Evolutionary conservation across 352 stramenopile species (phyloP).

Genomic region (Phytophthora syringae): DNA sequence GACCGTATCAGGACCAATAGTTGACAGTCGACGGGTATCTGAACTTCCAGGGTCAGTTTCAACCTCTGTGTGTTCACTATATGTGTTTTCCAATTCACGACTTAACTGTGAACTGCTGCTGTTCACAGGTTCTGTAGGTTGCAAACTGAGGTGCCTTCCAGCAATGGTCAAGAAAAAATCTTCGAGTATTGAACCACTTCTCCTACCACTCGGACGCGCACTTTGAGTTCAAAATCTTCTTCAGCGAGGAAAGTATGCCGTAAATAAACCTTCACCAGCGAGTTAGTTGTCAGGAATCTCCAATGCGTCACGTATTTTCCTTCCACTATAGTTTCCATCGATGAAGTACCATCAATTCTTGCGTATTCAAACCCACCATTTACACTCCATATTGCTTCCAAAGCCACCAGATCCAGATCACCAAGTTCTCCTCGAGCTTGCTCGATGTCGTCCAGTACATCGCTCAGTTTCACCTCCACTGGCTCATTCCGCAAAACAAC

Average conservation of each 20-base stretch:
- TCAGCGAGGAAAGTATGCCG: constrained; percentile 10
- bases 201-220: constrained; percentile 7
- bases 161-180: background rate
- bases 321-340: constrained; percentile 2
- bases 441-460: constrained; percentile 24
- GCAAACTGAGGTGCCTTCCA: background rate
- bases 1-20: background rate
- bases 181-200: constrained; percentile 14
- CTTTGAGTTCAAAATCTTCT: constrained; percentile 15
- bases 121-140: background rate
- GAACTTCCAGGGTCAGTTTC: background rate
- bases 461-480: constrained; percentile 16
- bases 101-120: background rate
- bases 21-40: constrained; percentile 1
- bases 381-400: constrained; percentile 24
- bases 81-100: background rate
- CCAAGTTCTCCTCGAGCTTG: background rate
- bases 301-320: constrained; percentile 21
- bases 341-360: constrained; percentile 23
- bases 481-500: constrained; percentile 1
- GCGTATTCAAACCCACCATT: constrained; percentile 18
- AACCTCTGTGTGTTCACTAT: background rate
- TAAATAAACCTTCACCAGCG: constrained; percentile 19
- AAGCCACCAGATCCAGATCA: constrained; percentile 17
- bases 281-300: constrained; percentile 24